Conservation (phyloP, 1,284 basidiomycete genomes). For the Pseudozyma pruni region DNA sequence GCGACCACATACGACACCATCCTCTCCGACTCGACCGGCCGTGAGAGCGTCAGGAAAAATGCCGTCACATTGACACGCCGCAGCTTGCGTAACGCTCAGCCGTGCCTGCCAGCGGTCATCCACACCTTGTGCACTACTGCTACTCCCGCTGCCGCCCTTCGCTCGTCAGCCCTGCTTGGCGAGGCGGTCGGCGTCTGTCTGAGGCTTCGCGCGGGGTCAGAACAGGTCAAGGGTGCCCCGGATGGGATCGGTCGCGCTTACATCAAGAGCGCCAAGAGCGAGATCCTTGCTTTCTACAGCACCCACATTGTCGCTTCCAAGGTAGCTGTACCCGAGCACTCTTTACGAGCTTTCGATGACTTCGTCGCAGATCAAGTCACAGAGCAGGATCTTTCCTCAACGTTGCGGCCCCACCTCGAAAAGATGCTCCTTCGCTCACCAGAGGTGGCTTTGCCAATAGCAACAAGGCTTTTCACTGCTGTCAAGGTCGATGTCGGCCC, state of each 20-base stretch:
- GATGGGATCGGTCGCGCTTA: constrained; percentile 48
- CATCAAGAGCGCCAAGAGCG: constrained; percentile 28
- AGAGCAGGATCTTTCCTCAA: constrained; percentile 41
- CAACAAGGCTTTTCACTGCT: constrained; percentile 40
- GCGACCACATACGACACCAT: constrained; percentile 53
- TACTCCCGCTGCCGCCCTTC: constrained; percentile 33
- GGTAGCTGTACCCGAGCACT: constrained; percentile 38
- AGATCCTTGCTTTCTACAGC: constrained; percentile 56
- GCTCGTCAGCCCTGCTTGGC: constrained; percentile 49
- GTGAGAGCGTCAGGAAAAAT: constrained; percentile 30
- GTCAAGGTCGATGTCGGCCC: constrained; percentile 39
- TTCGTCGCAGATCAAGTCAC: constrained; percentile 53
- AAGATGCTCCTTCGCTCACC: constrained; percentile 66
- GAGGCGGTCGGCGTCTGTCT: constrained; percentile 48
- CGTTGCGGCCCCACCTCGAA: constrained; percentile 60
- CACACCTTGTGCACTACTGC: constrained; percentile 35
- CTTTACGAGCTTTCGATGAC: constrained; percentile 46
- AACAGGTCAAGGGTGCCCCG: constrained; percentile 46
- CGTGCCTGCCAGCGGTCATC: constrained; percentile 46
- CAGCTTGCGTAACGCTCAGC: constrained; percentile 41
- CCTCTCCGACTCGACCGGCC: constrained; percentile 18
- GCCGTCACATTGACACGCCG: constrained; percentile 38
- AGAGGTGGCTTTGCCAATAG: constrained; percentile 55
- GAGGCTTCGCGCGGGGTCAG: constrained; percentile 51
- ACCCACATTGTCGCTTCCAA: constrained; percentile 60